Conservation (phyloP, 2,329 filamentous ascomycete genomes). For the Aspergillus jensenii region DNA sequence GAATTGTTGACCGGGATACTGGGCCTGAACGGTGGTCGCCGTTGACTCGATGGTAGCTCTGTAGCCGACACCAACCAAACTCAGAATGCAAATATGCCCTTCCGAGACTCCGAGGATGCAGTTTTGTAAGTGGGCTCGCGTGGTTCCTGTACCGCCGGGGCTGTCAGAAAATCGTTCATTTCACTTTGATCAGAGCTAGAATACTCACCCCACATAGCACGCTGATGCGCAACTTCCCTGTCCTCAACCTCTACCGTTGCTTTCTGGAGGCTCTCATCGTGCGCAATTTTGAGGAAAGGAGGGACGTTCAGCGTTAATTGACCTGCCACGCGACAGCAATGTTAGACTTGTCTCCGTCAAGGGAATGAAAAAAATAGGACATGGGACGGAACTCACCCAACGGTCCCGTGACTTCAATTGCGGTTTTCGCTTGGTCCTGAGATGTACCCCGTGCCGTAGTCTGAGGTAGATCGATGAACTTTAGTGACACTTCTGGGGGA, state of each 20-base stretch:
- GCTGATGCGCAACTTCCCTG: slow-evolving; percentile 68
- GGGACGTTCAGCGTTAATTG: slow-evolving; percentile 77
- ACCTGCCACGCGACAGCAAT: slow-evolving; percentile 48
- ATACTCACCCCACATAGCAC: slow-evolving; percentile 89
- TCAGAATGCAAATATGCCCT: slow-evolving; percentile 89
- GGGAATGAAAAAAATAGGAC: neutral
- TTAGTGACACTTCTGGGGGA: slow-evolving; percentile 78
- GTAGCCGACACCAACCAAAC: slow-evolving; percentile 94
- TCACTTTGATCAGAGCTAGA: neutral
- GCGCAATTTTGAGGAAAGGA: slow-evolving; percentile 69
- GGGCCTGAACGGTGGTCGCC: slow-evolving; percentile 63
- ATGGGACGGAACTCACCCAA: slow-evolving; percentile 54
- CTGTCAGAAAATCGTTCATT: slow-evolving; percentile 18
- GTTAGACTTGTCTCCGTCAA: slow-evolving; percentile 8
- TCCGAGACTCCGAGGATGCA: slow-evolving; percentile 93
- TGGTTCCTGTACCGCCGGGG: slow-evolving; percentile 64
- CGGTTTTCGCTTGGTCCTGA: slow-evolving; percentile 61
- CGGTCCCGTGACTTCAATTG: slow-evolving; percentile 75
- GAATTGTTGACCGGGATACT: slow-evolving; percentile 81
- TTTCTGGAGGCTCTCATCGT: slow-evolving; percentile 64
- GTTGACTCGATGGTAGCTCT: slow-evolving; percentile 80
- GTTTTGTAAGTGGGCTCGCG: slow-evolving; percentile 84
- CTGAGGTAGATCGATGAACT: slow-evolving; percentile 62
- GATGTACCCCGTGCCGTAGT: slow-evolving; percentile 61
- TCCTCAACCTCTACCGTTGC: slow-evolving; percentile 71